phyloP scores from a whole-genome alignment of 2,329 filamentous ascomycete genomes.

The Albophoma yamanashiensis region DNA sequence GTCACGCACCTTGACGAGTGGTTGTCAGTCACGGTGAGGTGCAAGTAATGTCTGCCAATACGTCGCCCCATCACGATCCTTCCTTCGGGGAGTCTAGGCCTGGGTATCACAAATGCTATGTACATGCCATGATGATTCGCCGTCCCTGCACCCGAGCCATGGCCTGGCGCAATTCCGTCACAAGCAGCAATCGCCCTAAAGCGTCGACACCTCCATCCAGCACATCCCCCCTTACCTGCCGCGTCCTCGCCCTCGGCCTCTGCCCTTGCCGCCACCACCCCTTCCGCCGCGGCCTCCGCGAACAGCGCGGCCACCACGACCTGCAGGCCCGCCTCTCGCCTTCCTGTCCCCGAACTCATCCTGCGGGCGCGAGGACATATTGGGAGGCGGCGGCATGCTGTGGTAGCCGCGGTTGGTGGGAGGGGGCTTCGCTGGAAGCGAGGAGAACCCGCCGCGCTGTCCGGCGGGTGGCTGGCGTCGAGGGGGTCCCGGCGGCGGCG shows the following conservation, averaged over 20 bases:
- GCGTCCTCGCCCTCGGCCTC: slow-evolving; percentile 15
- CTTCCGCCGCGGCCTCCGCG: slow-evolving; percentile 9
- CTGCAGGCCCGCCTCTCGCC: slow-evolving; percentile 11
- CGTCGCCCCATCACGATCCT: background rate
- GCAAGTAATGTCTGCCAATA: background rate
- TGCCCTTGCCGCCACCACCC: slow-evolving; percentile 4
- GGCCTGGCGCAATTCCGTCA: background rate
- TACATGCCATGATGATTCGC: slow-evolving; percentile 2
- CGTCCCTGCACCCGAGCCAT: background rate
- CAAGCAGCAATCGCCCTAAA: background rate
- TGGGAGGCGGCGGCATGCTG: slow-evolving; percentile 17
- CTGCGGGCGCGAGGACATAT: background rate
- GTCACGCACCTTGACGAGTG: background rate
- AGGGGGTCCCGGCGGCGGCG: slow-evolving; percentile 19
- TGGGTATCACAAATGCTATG: slow-evolving; percentile 3
- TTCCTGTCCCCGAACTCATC: slow-evolving; percentile 7
- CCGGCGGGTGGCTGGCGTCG: slow-evolving; percentile 3
- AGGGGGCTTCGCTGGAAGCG: slow-evolving; percentile 20
- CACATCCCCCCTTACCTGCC: slow-evolving; percentile 9
- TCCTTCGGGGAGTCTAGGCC: background rate
- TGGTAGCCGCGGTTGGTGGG: slow-evolving; percentile 12
- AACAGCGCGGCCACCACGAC: slow-evolving; percentile 12
- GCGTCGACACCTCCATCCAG: background rate
- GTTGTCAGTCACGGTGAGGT: background rate
- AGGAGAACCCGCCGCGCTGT: slow-evolving; percentile 8